A percentile compares a stretch with the other conserved stretches of the same genome.
Conservation (phyloP, 805 yeast species). For the Candida michaelii region DNA sequence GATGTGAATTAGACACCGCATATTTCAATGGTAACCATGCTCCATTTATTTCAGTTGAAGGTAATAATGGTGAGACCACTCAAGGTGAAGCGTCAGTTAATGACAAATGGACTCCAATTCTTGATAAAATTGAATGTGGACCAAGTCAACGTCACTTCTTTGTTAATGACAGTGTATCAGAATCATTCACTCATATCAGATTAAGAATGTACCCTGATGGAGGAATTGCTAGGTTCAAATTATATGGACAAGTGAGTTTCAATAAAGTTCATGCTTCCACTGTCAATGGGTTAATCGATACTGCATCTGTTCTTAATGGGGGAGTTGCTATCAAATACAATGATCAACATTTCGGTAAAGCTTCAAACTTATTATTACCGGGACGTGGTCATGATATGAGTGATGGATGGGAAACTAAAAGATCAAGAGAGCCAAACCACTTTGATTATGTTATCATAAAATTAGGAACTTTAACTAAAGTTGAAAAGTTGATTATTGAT, state of each 20-base stretch:
- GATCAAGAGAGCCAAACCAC: conserved; percentile 83
- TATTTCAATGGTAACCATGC: conserved; percentile 96
- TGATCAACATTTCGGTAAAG: conserved; percentile 94
- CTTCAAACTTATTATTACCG: conserved; percentile 84
- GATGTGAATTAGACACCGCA: conserved; percentile 90
- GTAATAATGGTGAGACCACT: conserved; percentile 41
- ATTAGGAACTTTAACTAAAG: conserved; percentile 64
- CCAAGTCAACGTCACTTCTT: conserved; percentile 88
- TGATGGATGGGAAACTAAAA: conserved; percentile 97
- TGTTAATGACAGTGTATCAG: conserved; percentile 58
- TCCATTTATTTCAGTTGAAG: conserved; percentile 85
- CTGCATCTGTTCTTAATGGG: conserved; percentile 82
- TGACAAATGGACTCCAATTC: conserved; percentile 67
- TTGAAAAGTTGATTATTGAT: conserved; percentile 68
- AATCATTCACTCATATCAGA: conserved; percentile 73
- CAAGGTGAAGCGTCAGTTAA: conserved; percentile 21
- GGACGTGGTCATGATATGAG: conserved; percentile 97
- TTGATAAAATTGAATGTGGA: conserved; percentile 77
- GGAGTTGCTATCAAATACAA: conserved; percentile 82
- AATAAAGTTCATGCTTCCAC: conserved; percentile 51
- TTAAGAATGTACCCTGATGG: conserved; percentile 97
- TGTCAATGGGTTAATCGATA: conserved; percentile 48
- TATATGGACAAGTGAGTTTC: conserved; percentile 84
- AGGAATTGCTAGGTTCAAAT: conserved; percentile 92
- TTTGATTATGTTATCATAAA: conserved; percentile 88